Conservation (phyloP, 805 yeast genomes). For the Kregervanrija pseudodelftensis region DNA sequence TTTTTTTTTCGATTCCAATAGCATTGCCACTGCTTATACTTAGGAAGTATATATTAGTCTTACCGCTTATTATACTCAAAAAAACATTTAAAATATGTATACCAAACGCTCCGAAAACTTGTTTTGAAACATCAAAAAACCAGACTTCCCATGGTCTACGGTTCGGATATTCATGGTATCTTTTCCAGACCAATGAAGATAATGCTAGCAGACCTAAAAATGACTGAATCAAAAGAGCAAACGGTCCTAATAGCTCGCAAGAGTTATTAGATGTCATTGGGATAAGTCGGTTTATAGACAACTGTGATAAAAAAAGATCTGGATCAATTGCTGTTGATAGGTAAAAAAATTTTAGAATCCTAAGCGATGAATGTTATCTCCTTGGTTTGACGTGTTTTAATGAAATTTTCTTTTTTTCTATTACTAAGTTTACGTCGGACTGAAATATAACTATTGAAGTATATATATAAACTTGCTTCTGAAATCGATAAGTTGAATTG, state of each 20-base stretch:
- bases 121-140: conserved; percentile 86
- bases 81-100: conserved; percentile 73
- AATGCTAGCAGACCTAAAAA: conserved; percentile 72
- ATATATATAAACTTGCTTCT: too few relatives aligned
- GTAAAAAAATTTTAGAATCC: too few relatives aligned
- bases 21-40: not conserved
- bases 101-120: conserved; percentile 78
- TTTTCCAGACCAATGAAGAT: conserved; percentile 63
- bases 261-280: conserved; percentile 12
- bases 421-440: too few relatives aligned
- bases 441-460: too few relatives aligned
- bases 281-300: not conserved
- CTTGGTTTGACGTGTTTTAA: too few relatives aligned
- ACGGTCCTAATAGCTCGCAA: conserved; percentile 77
- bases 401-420: too few relatives aligned
- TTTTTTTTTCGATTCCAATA: conserved; percentile 3
- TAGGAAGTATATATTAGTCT: conserved; percentile 12
- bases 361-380: too few relatives aligned
- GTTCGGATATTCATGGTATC: conserved; percentile 70
- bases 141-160: conserved; percentile 84
- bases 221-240: conserved; percentile 72
- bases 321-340: too few relatives aligned
- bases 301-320: too few relatives aligned
- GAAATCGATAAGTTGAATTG: too few relatives aligned
- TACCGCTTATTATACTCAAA: conserved; percentile 53